A percentile compares a stretch with the other conserved stretches of the same genome.
phyloP scores from a whole-genome alignment of 2,329 filamentous ascomycete genomes.

The Cytospora chrysosperma region DNA sequence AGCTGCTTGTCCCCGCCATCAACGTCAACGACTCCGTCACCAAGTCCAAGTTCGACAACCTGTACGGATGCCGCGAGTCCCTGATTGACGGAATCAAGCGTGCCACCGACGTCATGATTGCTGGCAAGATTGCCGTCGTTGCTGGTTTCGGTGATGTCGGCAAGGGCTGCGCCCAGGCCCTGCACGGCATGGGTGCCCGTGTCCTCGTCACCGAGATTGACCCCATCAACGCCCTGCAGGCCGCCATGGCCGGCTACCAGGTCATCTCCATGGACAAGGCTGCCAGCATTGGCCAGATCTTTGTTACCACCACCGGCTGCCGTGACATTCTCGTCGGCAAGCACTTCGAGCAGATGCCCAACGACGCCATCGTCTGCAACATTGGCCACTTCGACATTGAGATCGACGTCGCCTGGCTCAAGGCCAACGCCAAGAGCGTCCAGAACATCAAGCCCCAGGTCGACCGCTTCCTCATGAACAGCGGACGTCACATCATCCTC shows the following conservation, averaged over 20 bases:
- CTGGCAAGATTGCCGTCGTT: constrained; percentile 96
- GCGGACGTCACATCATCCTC: constrained; percentile 95
- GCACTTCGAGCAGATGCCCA: constrained; percentile 94
- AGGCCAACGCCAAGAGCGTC: constrained; percentile 89
- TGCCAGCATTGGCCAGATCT: constrained; percentile 86
- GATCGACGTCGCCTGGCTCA: constrained; percentile 99
- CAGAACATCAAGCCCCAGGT: constrained; percentile 99
- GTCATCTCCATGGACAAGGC: constrained; percentile 97
- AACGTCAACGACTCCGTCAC: constrained; percentile 99
- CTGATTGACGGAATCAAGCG: constrained; percentile 99
- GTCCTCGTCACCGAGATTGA: constrained; percentile 97
- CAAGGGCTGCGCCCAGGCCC: constrained; percentile 96
- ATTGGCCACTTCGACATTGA: constrained; percentile 99
- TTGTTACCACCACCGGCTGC: constrained; percentile 98
- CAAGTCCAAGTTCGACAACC: constrained; percentile 99
- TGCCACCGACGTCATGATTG: constrained; percentile 99
- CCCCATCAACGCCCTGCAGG: constrained; percentile 99
- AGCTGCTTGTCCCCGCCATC: constrained; percentile 90
- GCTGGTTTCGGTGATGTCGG: constrained; percentile 98
- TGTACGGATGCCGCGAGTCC: constrained; percentile 98
- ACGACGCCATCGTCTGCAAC: constrained; percentile 99
- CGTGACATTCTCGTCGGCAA: constrained; percentile 90
- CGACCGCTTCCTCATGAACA: constrained; percentile 94
- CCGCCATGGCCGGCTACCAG: constrained; percentile 94
- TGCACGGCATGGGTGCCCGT: constrained; percentile 95